These are phyloP conservation scores for Termitomyces sp. DNA, from an alignment of 768 basidiomycete species.

Conservation along the genomic window DNA sequence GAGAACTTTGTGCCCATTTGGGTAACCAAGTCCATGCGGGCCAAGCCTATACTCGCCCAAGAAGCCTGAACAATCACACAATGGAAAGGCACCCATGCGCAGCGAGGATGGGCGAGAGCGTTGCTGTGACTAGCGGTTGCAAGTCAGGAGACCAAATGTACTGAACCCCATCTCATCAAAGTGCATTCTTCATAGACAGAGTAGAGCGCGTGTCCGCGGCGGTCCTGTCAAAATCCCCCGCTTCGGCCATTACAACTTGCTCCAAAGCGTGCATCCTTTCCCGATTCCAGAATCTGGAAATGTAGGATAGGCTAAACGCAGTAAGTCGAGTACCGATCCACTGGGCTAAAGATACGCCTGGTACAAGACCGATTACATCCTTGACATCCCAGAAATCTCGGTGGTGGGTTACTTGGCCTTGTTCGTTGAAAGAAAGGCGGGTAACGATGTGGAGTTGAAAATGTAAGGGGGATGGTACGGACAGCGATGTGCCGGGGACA, in stretches of 20 bases:
- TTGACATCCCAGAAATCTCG: constrained; percentile 79
- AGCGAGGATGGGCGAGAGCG: neutral
- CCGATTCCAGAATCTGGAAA: constrained; percentile 27
- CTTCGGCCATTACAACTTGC: constrained; percentile 9
- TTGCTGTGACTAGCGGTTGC: constrained; percentile 5
- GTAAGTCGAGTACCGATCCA: constrained; percentile 64
- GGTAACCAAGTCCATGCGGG: constrained; percentile 10
- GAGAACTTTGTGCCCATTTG: constrained; percentile 10
- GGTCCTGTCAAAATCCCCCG: constrained; percentile 13
- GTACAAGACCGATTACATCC: constrained; percentile 69
- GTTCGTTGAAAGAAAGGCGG: constrained; percentile 74
- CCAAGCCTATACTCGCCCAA: constrained; percentile 3
- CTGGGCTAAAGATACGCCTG: constrained; percentile 59
- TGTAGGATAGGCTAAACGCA: constrained; percentile 49
- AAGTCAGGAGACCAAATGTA: constrained; percentile 4
- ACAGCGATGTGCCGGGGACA: constrained; percentile 52
- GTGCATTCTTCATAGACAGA: constrained; percentile 15
- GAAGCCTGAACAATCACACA: constrained; percentile 12
- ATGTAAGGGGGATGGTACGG: constrained; percentile 67
- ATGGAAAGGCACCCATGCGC: constrained; percentile 4
- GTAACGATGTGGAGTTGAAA: constrained; percentile 68
- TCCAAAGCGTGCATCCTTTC: constrained; percentile 8
- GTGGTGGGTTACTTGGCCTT: constrained; percentile 74
- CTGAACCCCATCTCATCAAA: constrained; percentile 17
- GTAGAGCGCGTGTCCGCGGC: constrained; percentile 13